Evolutionary conservation across 1,284 basidiomycete species (phyloP).

Genomic region (Tremellales sp.): DNA sequence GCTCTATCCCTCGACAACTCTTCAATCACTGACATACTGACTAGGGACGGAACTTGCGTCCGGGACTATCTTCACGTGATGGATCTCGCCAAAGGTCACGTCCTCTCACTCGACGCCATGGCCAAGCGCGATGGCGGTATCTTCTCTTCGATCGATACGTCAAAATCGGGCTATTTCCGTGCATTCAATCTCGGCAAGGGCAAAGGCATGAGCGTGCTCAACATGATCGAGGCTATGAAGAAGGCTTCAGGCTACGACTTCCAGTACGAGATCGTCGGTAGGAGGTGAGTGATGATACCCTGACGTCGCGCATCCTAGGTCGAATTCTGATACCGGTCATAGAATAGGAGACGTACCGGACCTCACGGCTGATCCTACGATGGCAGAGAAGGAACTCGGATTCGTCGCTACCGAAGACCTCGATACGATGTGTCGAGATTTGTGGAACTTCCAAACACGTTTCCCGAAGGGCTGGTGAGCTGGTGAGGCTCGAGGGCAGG

Average conservation of each 20-base stretch:
- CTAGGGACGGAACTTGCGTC: slow-evolving; percentile 85
- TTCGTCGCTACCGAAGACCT: slow-evolving; percentile 79
- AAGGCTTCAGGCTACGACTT: slow-evolving; percentile 83
- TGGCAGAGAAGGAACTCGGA: slow-evolving; percentile 89
- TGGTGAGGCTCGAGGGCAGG: neutral
- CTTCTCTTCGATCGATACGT: slow-evolving; percentile 40
- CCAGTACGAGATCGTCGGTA: slow-evolving; percentile 81
- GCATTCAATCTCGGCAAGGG: slow-evolving; percentile 98
- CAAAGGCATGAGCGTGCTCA: slow-evolving; percentile 81
- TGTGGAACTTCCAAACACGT: slow-evolving; percentile 89
- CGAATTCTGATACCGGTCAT: too few species aligned
- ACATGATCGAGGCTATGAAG: slow-evolving; percentile 94
- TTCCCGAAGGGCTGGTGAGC: slow-evolving; percentile 66
- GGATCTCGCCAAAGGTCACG: slow-evolving; percentile 90
- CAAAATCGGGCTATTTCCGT: slow-evolving; percentile 60
- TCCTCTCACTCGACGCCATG: slow-evolving; percentile 80
- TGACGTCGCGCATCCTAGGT: too few species aligned
- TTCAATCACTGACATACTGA: neutral
- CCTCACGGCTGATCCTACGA: slow-evolving; percentile 86
- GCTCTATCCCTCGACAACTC: neutral
- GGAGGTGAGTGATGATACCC: slow-evolving; percentile 72
- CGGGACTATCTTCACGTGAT: slow-evolving; percentile 97
- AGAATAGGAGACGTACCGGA: slow-evolving; percentile 94
- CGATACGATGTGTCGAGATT: slow-evolving; percentile 82
- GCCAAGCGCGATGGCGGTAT: slow-evolving; percentile 27